Evolutionary conservation across 768 basidiomycete genomes (phyloP).

Genomic region (Macrocybe gigantea): DNA sequence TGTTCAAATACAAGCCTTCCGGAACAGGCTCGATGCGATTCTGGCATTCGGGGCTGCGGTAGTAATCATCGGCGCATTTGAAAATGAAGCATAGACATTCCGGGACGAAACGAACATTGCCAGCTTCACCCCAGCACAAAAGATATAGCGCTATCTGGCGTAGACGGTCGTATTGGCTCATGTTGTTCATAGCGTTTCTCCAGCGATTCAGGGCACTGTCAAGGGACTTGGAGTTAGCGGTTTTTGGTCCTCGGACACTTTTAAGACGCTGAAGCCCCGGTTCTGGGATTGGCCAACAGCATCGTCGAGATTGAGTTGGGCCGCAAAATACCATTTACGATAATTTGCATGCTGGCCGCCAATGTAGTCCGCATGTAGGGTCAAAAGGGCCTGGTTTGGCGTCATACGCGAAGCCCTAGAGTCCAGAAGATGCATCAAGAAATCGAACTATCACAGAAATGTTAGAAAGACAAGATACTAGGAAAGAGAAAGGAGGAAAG

Average conservation of each 20-base stretch:
- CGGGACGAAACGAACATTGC: constrained; percentile 94
- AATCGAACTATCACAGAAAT: constrained; percentile 68
- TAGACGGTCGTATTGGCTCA: constrained; percentile 97
- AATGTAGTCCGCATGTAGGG: constrained; percentile 97
- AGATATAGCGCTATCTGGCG: constrained; percentile 95
- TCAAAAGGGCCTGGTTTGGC: constrained; percentile 91
- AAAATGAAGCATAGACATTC: constrained; percentile 99
- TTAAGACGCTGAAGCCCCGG: constrained; percentile 87
- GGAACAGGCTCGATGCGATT: constrained; percentile 88
- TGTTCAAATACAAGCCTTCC: constrained; percentile 88
- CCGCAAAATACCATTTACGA: constrained; percentile 99
- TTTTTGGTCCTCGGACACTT: constrained; percentile 63
- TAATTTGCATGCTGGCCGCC: constrained; percentile 99
- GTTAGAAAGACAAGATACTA: constrained; percentile 8
- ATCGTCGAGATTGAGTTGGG: constrained; percentile 98
- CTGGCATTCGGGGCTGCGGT: constrained; percentile 96
- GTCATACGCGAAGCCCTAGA: constrained; percentile 98
- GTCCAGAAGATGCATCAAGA: constrained; percentile 96
- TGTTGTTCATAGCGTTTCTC: constrained; percentile 98
- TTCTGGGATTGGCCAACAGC: constrained; percentile 95
- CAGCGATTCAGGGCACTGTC: constrained; percentile 92
- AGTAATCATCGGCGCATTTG: constrained; percentile 99
- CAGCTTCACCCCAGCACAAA: constrained; percentile 97
- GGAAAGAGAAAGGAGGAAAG: not conserved
- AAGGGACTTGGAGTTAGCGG: constrained; percentile 66